A percentile compares a stretch with the other conserved stretches of the same genome.
Evolutionary conservation across 495 filamentous ascomycete species (phyloP).

Genomic region (Penicillium ucsense): DNA sequence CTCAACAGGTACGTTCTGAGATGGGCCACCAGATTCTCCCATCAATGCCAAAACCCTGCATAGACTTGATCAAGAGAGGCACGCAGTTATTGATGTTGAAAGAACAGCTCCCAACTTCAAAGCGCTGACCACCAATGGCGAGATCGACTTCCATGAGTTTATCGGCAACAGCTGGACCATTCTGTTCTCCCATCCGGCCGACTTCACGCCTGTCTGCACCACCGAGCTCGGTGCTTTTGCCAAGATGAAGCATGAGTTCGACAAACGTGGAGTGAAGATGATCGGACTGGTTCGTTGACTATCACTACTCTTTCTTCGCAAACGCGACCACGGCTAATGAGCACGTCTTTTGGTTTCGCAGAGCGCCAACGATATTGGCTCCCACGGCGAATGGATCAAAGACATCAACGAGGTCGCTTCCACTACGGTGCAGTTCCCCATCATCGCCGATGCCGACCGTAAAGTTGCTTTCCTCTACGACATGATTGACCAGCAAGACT

Average conservation of each 20-base stretch:
- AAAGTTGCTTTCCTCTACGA: conserved; percentile 88
- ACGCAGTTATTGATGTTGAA: background rate
- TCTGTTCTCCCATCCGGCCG: conserved; percentile 60
- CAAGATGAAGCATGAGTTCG: conserved; percentile 51
- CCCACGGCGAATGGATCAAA: conserved; percentile 70
- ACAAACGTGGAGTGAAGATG: conserved; percentile 54
- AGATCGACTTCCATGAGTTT: conserved; percentile 55
- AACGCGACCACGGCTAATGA: conserved; percentile 33
- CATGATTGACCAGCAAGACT: conserved; percentile 86
- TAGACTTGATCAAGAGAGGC: background rate
- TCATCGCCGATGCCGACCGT: conserved; percentile 93
- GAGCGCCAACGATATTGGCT: conserved; percentile 43
- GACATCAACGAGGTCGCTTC: conserved; percentile 91
- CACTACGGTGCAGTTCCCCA: conserved; percentile 79
- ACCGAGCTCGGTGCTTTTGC: conserved; percentile 62
- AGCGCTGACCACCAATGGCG: conserved; percentile 54
- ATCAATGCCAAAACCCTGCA: background rate
- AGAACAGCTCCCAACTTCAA: conserved; percentile 50
- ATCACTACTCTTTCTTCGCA: conserved; percentile 9
- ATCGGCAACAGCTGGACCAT: conserved; percentile 53
- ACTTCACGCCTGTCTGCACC: conserved; percentile 64
- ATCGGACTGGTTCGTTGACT: conserved; percentile 45
- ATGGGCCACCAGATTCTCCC: background rate
- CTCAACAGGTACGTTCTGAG: conserved; percentile 28
- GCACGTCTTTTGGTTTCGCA: conserved; percentile 43